Evolutionary conservation across 2,329 filamentous ascomycete species (phyloP).

Genomic region (Nothomitra cinnamomea): DNA sequence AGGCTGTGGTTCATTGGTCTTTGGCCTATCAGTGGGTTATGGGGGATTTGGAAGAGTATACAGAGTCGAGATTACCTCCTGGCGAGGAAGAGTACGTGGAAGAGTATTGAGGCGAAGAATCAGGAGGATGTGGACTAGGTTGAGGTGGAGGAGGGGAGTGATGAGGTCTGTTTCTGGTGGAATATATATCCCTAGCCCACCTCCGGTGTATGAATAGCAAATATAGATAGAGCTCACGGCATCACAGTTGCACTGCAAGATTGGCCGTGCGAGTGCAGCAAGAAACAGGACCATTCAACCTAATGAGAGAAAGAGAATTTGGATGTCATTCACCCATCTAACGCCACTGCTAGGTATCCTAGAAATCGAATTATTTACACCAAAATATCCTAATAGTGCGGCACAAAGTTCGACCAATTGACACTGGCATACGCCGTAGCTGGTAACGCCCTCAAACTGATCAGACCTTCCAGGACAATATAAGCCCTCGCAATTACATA

Average conservation of each 20-base stretch:
- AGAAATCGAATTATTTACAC: constrained; percentile 6
- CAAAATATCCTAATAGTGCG: too few species aligned
- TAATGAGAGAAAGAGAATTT: too few species aligned
- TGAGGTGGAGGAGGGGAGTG: too few species aligned
- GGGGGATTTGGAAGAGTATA: constrained; percentile 3
- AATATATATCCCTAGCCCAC: too few species aligned
- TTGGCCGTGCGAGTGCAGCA: too few species aligned
- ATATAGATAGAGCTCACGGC: too few species aligned
- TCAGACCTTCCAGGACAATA: constrained; percentile 8
- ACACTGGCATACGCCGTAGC: constrained; percentile 6
- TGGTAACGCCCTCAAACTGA: constrained; percentile 8
- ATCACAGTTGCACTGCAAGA: too few species aligned
- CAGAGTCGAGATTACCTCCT: constrained; percentile 1
- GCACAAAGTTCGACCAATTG: constrained; percentile 11
- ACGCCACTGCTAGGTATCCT: too few species aligned
- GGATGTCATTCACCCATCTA: too few species aligned
- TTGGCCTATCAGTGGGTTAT: constrained; percentile 1
- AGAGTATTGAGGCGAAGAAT: background rate
- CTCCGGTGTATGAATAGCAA: too few species aligned
- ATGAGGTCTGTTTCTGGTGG: too few species aligned
- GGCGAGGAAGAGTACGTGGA: background rate
- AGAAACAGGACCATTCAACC: too few species aligned
- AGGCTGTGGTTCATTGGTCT: constrained; percentile 21
- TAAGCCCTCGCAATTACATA: constrained; percentile 8
- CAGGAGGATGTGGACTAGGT: background rate